These are phyloP conservation scores for Bryoerythrophyllum caledonicum DNA, from an alignment of 225 moss, liverwort and hornwort genomes.

Conservation along the genomic window DNA sequence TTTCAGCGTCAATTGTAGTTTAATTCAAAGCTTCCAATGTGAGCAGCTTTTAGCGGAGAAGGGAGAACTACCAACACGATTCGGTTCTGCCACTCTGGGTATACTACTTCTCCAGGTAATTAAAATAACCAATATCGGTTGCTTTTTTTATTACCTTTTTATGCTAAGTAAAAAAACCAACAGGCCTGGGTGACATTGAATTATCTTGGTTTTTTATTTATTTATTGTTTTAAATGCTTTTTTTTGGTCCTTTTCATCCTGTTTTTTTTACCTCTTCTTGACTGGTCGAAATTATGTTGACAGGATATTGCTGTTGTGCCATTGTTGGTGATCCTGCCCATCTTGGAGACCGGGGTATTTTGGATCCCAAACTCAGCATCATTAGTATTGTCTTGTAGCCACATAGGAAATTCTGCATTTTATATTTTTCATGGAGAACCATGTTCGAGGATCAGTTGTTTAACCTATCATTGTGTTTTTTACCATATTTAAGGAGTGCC, in stretches of 20 bases:
- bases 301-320: slow-evolving; percentile 99
- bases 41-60: slow-evolving; percentile 95
- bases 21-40: slow-evolving; percentile 12
- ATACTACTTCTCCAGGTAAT: slow-evolving; percentile 94
- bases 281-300: slow-evolving; percentile 17
- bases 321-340: slow-evolving; percentile 92
- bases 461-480: not conserved
- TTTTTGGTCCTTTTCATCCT: no score
- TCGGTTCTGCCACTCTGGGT: slow-evolving; percentile 96
- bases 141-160: no score
- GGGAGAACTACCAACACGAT: slow-evolving; percentile 96
- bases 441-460: not conserved
- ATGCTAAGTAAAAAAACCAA: no score
- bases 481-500: slow-evolving; percentile 10
- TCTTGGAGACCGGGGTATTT: slow-evolving; percentile 88
- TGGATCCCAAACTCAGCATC: not conserved
- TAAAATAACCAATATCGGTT: not conserved
- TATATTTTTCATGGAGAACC: not conserved
- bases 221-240: no score
- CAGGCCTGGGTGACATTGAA: not conserved
- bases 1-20: not conserved
- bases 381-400: not conserved
- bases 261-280: not conserved
- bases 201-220: not conserved
- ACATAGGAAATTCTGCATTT: not conserved